Conservation (phyloP, 768 basidiomycete species). For the Kwoniella europaea region DNA sequence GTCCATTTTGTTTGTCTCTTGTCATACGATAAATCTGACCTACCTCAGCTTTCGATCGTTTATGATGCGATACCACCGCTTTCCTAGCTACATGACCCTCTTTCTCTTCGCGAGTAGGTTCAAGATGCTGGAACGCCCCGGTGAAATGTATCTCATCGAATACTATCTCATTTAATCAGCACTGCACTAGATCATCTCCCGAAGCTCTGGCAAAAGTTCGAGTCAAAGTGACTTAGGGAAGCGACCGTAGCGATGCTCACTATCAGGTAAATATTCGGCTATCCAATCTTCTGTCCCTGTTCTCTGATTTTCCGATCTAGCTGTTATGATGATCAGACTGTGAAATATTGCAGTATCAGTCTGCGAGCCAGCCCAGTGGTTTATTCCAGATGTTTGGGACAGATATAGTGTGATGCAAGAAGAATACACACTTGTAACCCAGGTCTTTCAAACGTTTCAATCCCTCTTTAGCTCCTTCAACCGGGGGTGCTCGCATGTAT, state of each 20-base stretch:
- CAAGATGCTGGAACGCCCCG: slow-evolving; percentile 66
- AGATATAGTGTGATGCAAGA: not conserved
- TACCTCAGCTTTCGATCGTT: slow-evolving; percentile 72
- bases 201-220: not conserved
- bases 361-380: no score
- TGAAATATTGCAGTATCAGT: not conserved
- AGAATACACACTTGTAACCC: slow-evolving; percentile 63
- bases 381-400: not conserved
- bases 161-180: slow-evolving; percentile 28
- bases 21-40: slow-evolving; percentile 18
- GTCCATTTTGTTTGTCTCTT: not conserved
- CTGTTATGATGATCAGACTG: slow-evolving; percentile 74
- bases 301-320: slow-evolving; percentile 66
- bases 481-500: slow-evolving; percentile 61
- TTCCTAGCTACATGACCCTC: slow-evolving; percentile 45
- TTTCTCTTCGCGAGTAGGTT: slow-evolving; percentile 59
- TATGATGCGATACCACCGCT: slow-evolving; percentile 58
- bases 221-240: no score
- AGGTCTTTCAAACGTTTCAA: slow-evolving; percentile 65
- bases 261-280: slow-evolving; percentile 69
- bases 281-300: slow-evolving; percentile 73
- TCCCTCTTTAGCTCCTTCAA: slow-evolving; percentile 70
- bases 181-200: no score
- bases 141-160: slow-evolving; percentile 66
- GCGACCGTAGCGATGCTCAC: slow-evolving; percentile 26